Evolutionary conservation across 257 asterid genomes (phyloP).

Genomic region (Solanum lycopersicoides): DNA sequence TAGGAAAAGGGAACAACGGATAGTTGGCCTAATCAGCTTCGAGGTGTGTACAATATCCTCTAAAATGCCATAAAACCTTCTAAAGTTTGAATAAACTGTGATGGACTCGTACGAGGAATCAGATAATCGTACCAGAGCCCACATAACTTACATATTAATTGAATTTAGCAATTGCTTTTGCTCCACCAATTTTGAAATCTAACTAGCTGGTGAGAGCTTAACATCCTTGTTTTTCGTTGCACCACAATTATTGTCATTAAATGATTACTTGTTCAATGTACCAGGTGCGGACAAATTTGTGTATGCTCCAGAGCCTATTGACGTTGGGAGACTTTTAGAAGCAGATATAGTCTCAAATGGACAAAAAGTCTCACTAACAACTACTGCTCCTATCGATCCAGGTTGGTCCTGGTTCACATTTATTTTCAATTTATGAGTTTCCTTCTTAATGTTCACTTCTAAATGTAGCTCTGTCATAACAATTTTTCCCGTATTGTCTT

Average conservation of each 20-base stretch:
- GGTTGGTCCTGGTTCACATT: constrained; percentile 25
- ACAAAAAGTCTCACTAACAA: constrained; percentile 39
- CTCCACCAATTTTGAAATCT: not conserved
- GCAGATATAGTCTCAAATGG: constrained; percentile 55
- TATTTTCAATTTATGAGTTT: not conserved
- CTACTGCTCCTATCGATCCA: constrained; percentile 58
- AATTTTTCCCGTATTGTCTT: not conserved
- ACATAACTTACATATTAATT: not conserved
- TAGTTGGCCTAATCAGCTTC: not conserved
- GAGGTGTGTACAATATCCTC: not conserved
- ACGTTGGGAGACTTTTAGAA: constrained; percentile 73
- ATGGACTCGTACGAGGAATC: not conserved
- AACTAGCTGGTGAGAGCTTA: not conserved
- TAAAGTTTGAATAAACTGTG: not conserved
- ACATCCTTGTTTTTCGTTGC: not conserved
- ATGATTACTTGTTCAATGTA: not conserved
- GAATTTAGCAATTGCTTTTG: not conserved
- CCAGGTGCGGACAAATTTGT: constrained; percentile 75
- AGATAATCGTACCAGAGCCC: not conserved
- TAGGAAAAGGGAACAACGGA: not conserved
- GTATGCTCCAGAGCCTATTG: constrained; percentile 96
- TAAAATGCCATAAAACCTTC: not conserved
- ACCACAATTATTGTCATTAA: not conserved
- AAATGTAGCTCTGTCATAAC: not conserved
- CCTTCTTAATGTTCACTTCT: not conserved